Evolutionary conservation across 2,329 filamentous ascomycete species (phyloP).

Genomic region (Trichoderma citrinoviride): DNA sequence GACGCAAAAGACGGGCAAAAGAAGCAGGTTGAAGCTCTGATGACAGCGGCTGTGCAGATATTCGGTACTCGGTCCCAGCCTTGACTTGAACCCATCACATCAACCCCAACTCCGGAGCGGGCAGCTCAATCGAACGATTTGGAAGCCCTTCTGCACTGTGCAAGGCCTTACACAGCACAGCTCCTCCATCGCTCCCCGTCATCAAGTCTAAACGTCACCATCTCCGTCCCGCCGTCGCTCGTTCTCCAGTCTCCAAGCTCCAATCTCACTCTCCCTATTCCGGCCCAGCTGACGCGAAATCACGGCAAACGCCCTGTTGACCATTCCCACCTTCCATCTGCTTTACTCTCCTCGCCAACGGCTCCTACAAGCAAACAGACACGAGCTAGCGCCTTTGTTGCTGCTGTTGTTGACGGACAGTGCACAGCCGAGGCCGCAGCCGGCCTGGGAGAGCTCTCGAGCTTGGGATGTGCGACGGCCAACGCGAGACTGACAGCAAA

Average conservation of each 20-base stretch:
- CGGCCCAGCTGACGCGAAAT: not conserved
- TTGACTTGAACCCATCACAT: not conserved
- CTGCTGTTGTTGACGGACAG: not conserved
- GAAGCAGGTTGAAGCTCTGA: no score
- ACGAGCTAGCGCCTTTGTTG: not conserved
- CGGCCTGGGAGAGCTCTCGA: conserved; percentile 13
- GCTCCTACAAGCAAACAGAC: not conserved
- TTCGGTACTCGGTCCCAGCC: not conserved
- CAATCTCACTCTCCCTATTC: not conserved
- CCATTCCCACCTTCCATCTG: not conserved
- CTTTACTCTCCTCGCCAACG: not conserved
- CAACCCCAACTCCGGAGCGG: not conserved
- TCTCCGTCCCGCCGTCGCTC: not conserved
- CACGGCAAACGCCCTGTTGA: not conserved
- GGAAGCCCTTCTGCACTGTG: not conserved
- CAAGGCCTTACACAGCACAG: not conserved
- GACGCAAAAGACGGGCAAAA: not conserved
- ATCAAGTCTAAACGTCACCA: conserved; percentile 4
- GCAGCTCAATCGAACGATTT: not conserved
- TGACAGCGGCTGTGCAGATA: no score
- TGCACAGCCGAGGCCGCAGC: not conserved
- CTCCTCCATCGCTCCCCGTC: not conserved
- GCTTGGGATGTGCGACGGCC: conserved; percentile 17
- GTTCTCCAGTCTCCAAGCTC: not conserved
- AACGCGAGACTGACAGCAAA: conserved; percentile 5